phyloP scores from a whole-genome alignment of 345 rosid species.

The Eutrema yunnanense region DNA sequence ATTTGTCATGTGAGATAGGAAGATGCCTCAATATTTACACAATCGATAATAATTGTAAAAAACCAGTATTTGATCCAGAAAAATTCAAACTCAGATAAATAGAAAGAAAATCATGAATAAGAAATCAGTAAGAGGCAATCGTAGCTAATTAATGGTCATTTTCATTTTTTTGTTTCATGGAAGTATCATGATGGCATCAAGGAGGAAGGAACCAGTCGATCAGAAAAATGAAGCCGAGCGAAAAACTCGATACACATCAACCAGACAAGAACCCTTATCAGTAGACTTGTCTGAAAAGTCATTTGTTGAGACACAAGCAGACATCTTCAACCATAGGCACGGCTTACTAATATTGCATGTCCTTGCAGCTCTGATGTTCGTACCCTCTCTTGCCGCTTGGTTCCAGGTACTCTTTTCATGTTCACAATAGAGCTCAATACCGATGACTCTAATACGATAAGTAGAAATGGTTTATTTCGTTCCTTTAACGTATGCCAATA shows the following conservation, averaged over 20 bases:
- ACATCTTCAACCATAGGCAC: constrained; percentile 75
- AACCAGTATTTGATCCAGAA: not conserved
- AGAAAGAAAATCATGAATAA: not conserved
- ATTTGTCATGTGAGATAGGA: not conserved
- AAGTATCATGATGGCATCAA: constrained; percentile 70
- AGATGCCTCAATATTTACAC: not conserved
- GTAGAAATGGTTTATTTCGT: not conserved
- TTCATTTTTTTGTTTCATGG: constrained; percentile 24
- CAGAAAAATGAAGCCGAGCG: constrained; percentile 33
- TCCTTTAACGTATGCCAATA: not conserved
- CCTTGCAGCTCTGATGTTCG: constrained; percentile 75
- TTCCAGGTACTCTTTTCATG: constrained; percentile 56
- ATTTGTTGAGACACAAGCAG: constrained; percentile 76
- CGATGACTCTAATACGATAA: not conserved
- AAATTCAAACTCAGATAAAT: not conserved
- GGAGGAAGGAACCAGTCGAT: constrained; percentile 44
- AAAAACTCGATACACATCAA: constrained; percentile 32
- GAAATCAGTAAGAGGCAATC: constrained; percentile 16
- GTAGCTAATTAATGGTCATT: constrained; percentile 27
- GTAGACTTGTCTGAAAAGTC: constrained; percentile 39
- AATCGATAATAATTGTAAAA: not conserved
- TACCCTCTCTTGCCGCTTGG: constrained; percentile 88
- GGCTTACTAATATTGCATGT: constrained; percentile 78
- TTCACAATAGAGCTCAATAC: not conserved
- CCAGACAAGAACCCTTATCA: constrained; percentile 32